Base-by-base conservation (phyloP, 305 asterid species). In the Fraxinus latifolia region DNA sequence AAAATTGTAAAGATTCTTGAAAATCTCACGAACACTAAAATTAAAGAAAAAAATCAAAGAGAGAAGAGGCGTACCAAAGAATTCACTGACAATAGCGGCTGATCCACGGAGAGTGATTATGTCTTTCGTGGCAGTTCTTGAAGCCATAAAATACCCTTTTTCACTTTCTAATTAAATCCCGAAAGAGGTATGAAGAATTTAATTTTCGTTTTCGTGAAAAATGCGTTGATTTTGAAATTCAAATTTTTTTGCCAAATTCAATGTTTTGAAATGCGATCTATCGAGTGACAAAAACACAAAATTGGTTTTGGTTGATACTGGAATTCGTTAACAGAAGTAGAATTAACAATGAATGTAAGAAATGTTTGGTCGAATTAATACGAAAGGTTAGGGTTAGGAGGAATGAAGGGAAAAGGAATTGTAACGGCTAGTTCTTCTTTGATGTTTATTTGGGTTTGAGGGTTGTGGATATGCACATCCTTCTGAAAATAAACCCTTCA, bases 21-120 rank as follows among this genome's bases (percentile, higher is more conserved):
- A n/a, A 39, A 37, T 31, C n/a, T 27, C 68, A 19, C 68, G 19
- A 58, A 58, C 14, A 19, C 4, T 19, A 50, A 70, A 67, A 47
- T 44, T 32, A 1, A 37, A 27, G 1, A 29, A 1, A 55, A 23
- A 62, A 36, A 11, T 1, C 50, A 8, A 15, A 21, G 37, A 3
- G 27, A 31, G 3, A 3, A 36, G 62, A 17, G 23, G 37, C 79
- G 31, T 87, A 94, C 98, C 98, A 47, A 95, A 95, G 89, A 93
- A 95, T 87, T 95, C 98, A 37, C 95, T 85, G 82, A 95, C 96
- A 31, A 93, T 93, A n/a, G 97, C 97, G 80, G 98, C 90, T 2
- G 98, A 95, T 76, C 97, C 98, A 42, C 92, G 95, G 17, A 95
- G 94, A 2, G 98, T 95, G 87, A 93, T 95, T 79, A 95, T 89